phyloP scores from a whole-genome alignment of 2,329 filamentous ascomycete genomes.

The Arthrobotrys conoides region DNA sequence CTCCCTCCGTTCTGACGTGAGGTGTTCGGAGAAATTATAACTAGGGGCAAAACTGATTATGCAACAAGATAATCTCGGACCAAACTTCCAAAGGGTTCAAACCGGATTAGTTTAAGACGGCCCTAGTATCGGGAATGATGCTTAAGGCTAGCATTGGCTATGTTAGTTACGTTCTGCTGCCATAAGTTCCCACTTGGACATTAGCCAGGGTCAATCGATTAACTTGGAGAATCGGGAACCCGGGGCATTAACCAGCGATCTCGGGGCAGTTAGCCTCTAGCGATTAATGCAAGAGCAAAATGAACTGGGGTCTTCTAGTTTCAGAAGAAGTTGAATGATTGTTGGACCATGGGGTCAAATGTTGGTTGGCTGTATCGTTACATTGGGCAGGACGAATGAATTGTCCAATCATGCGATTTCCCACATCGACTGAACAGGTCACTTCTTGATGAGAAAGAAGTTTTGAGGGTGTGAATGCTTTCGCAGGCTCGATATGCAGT shows the following conservation, averaged over 20 bases:
- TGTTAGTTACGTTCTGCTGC: conserved; percentile 20
- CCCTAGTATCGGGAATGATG: not conserved
- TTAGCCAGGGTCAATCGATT: not conserved
- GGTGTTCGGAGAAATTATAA: not conserved
- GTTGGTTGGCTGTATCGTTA: conserved; percentile 58
- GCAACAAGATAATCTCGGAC: conserved; percentile 9
- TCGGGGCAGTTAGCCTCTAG: conserved; percentile 12
- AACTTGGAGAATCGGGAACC: conserved; percentile 15
- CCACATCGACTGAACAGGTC: conserved; percentile 14
- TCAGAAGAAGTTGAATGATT: conserved; percentile 45
- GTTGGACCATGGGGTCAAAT: conserved; percentile 37
- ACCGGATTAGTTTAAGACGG: conserved; percentile 1
- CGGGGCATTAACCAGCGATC: not conserved
- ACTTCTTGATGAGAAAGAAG: not conserved
- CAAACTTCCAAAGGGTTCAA: conserved; percentile 1
- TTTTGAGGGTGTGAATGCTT: conserved; percentile 34
- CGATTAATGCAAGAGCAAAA: conserved; percentile 22
- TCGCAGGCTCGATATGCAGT: conserved; percentile 43
- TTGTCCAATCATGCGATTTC: conserved; percentile 49
- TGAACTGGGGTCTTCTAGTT: conserved; percentile 22
- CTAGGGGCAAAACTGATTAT: not conserved
- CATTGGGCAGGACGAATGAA: conserved; percentile 34
- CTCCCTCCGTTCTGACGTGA: conserved; percentile 19
- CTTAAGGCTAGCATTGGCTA: not conserved
- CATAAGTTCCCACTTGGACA: conserved; percentile 35